Evolutionary conservation across 139 green algal species (phyloP).

Genomic region (Chlamydomonas incerta): DNA sequence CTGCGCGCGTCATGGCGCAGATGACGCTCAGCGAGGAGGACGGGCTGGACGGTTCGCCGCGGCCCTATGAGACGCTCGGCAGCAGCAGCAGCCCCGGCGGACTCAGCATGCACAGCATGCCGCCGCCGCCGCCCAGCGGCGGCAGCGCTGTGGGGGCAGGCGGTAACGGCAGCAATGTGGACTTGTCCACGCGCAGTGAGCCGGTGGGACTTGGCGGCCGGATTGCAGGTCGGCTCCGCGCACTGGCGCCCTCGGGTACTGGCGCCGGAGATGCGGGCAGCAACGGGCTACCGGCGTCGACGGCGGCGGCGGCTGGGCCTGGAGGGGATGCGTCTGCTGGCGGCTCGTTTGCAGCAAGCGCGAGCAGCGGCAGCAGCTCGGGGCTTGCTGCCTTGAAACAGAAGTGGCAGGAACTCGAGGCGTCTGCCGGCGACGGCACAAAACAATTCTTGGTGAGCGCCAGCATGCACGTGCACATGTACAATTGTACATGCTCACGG

Average conservation of each 20-base stretch:
- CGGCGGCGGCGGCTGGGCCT: neutral
- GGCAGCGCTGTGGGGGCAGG: too few species aligned
- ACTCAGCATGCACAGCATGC: too few species aligned
- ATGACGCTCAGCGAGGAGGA: neutral
- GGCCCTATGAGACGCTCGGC: too few species aligned
- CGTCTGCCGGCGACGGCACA: slow-evolving; percentile 18
- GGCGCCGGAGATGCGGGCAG: neutral
- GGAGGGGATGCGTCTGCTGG: neutral
- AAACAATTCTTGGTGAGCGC: slow-evolving; percentile 33
- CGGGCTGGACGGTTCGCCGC: too few species aligned
- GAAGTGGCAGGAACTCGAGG: slow-evolving; percentile 41
- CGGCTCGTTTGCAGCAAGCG: neutral
- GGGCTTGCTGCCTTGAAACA: neutral
- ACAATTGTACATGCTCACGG: too few species aligned
- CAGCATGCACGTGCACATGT: too few species aligned
- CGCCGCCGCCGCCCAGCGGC: too few species aligned
- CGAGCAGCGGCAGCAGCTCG: neutral
- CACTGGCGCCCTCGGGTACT: neutral
- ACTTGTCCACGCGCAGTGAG: too few species aligned
- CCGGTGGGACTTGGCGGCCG: too few species aligned
- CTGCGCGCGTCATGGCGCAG: neutral
- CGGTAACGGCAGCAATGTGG: too few species aligned
- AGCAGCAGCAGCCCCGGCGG: neutral
- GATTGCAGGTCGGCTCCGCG: too few species aligned
- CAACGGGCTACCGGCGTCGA: neutral